Evolutionary conservation across 805 yeast species (phyloP).

Genomic region (Candida hispaniensis): DNA sequence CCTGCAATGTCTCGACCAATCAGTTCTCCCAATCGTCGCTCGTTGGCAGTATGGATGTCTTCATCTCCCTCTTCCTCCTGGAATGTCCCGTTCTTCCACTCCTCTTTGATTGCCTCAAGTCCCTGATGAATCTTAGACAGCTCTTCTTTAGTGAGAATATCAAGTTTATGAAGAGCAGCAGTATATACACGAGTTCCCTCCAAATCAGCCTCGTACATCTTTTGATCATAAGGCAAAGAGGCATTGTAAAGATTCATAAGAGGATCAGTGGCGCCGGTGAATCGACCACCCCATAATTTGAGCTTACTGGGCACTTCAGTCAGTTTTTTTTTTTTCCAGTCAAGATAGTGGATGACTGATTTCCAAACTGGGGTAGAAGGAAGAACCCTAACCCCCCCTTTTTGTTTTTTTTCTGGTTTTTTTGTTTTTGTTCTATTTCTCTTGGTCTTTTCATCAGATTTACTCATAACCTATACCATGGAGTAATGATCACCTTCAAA

Average conservation of each 20-base stretch:
- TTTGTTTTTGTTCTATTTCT: too few species aligned
- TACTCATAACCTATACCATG: too few species aligned
- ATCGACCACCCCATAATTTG: constrained; percentile 96
- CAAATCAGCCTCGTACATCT: constrained; percentile 88
- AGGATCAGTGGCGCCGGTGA: constrained; percentile 93
- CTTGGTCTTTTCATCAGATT: too few species aligned
- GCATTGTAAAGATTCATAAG: constrained; percentile 96
- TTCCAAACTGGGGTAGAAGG: too few species aligned
- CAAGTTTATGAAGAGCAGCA: constrained; percentile 68
- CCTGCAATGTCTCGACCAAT: constrained; percentile 93
- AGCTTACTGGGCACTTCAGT: constrained; percentile 37
- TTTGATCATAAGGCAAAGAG: constrained; percentile 88
- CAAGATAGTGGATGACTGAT: too few species aligned
- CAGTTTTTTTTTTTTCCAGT: too few species aligned
- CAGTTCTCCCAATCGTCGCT: constrained; percentile 91
- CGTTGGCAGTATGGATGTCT: constrained; percentile 98
- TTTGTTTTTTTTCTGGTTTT: too few species aligned
- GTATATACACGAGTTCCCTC: constrained; percentile 93
- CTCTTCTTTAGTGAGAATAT: constrained; percentile 63
- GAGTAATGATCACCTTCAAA: constrained; percentile 21
- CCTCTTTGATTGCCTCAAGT: constrained; percentile 54
- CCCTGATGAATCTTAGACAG: constrained; percentile 76
- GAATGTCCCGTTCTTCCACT: constrained; percentile 67
- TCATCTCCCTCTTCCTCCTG: constrained; percentile 84
- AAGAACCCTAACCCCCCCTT: too few species aligned